Evolutionary conservation across 352 stramenopile species (phyloP).

Genomic region (Phytophthora pisi): DNA sequence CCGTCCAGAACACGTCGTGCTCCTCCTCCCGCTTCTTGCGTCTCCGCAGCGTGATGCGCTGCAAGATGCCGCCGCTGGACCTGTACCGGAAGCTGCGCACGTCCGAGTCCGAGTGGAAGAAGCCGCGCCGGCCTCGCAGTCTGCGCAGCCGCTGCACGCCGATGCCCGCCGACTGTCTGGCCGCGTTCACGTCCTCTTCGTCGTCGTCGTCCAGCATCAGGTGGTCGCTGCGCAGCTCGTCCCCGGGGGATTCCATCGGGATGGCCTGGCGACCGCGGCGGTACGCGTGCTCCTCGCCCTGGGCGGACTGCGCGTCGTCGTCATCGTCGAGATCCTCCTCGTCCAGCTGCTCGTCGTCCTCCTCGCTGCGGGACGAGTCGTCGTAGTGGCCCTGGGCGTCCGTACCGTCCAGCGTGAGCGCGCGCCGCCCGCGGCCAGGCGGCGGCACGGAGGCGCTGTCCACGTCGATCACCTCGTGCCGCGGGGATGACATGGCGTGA

Average conservation of each 20-base stretch:
- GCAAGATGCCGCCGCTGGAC: slow-evolving; percentile 47
- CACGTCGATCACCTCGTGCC: slow-evolving; percentile 55
- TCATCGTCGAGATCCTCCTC: slow-evolving; percentile 15
- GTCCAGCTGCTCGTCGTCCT: slow-evolving; percentile 14
- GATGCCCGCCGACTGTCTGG: not conserved
- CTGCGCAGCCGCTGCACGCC: slow-evolving; percentile 41
- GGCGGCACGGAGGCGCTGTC: slow-evolving; percentile 28
- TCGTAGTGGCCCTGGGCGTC: slow-evolving; percentile 15
- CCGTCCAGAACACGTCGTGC: slow-evolving; percentile 76
- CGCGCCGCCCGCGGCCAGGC: slow-evolving; percentile 14
- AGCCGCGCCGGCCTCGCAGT: slow-evolving; percentile 46
- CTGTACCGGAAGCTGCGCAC: slow-evolving; percentile 36
- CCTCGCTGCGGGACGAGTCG: slow-evolving; percentile 2
- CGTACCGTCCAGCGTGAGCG: slow-evolving; percentile 28
- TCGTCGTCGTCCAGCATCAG: slow-evolving; percentile 39
- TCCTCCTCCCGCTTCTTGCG: slow-evolving; percentile 58
- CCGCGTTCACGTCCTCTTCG: slow-evolving; percentile 16
- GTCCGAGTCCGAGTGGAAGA: slow-evolving; percentile 53
- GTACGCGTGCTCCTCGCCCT: slow-evolving; percentile 55
- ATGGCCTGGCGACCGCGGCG: slow-evolving; percentile 55
- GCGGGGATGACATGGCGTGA: not conserved
- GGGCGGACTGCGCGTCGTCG: slow-evolving; percentile 9
- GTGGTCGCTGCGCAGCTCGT: slow-evolving; percentile 42
- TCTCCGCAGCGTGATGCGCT: slow-evolving; percentile 64
- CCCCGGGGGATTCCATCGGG: slow-evolving; percentile 73